Evolutionary conservation across 306 rosid genomes (phyloP).

Genomic region (Cucurbita moschata): DNA sequence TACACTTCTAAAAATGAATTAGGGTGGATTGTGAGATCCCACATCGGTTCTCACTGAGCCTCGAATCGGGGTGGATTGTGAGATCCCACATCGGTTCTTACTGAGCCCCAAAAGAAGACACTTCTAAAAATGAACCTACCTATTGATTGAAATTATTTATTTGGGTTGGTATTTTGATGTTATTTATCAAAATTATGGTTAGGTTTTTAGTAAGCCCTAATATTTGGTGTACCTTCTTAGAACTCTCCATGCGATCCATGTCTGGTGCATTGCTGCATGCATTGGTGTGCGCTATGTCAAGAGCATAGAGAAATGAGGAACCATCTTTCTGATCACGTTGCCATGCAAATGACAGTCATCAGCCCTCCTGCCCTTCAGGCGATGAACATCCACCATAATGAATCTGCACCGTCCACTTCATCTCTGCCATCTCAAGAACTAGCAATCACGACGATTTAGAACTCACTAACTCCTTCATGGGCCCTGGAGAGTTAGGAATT

Average conservation of each 20-base stretch:
- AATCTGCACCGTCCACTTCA: constrained; percentile 29
- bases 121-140: background rate
- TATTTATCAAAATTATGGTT: background rate
- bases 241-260: constrained; percentile 82
- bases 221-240: constrained; percentile 15
- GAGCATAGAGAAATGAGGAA: constrained; percentile 91
- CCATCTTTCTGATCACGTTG: constrained; percentile 45
- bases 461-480: constrained; percentile 42
- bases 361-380: constrained; percentile 72
- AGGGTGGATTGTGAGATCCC: no score
- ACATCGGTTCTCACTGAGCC: no score
- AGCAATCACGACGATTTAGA: constrained; percentile 40
- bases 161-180: no score
- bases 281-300: constrained; percentile 93
- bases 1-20: no score
- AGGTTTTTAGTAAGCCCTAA: background rate
- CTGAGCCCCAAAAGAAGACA: no score
- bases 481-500: background rate
- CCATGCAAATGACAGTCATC: constrained; percentile 55
- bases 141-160: background rate
- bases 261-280: constrained; percentile 82
- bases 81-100: no score
- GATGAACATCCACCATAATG: constrained; percentile 44
- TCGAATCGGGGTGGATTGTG: no score
- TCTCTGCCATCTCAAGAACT: constrained; percentile 9